Evolutionary conservation across 2,329 filamentous ascomycete genomes (phyloP).

Genomic region (Akanthomyces muscarius): DNA sequence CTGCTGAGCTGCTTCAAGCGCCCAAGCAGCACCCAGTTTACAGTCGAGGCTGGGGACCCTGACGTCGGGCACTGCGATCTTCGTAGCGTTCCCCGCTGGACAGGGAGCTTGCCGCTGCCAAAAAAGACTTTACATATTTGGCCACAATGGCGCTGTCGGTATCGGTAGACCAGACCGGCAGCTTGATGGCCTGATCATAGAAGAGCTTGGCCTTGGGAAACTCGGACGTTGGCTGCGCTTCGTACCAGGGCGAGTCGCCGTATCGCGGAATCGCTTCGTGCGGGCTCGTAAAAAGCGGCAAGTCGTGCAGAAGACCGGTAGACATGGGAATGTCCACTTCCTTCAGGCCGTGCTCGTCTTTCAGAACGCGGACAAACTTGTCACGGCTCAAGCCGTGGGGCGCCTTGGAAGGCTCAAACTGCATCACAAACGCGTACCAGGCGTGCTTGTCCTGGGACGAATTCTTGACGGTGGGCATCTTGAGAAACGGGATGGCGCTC

Average conservation of each 20-base stretch:
- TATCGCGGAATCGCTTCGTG: slow-evolving; percentile 2
- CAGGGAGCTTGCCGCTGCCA: neutral
- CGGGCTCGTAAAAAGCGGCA: slow-evolving; percentile 12
- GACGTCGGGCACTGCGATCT: neutral
- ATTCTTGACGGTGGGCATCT: neutral
- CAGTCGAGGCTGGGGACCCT: neutral
- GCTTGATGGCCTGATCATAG: slow-evolving; percentile 15
- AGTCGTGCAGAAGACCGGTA: slow-evolving; percentile 11
- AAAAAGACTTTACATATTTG: neutral
- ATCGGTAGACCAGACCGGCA: slow-evolving; percentile 6
- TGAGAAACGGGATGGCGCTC: slow-evolving; percentile 8
- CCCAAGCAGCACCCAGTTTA: neutral
- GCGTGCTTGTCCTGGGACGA: slow-evolving; percentile 18
- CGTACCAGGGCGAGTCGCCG: neutral
- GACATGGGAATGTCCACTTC: slow-evolving; percentile 17
- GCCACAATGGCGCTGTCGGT: slow-evolving; percentile 2
- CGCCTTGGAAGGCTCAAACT: neutral
- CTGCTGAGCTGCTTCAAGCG: too few species aligned
- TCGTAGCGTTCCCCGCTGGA: neutral
- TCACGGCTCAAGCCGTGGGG: slow-evolving; percentile 9
- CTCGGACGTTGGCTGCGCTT: neutral
- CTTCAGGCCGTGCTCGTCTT: neutral
- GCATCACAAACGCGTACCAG: slow-evolving; percentile 13
- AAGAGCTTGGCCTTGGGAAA: slow-evolving; percentile 9
- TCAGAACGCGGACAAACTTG: slow-evolving; percentile 5